phyloP scores from a whole-genome alignment of 1,284 basidiomycete genomes.

The Microbotryomycetes sp. region DNA sequence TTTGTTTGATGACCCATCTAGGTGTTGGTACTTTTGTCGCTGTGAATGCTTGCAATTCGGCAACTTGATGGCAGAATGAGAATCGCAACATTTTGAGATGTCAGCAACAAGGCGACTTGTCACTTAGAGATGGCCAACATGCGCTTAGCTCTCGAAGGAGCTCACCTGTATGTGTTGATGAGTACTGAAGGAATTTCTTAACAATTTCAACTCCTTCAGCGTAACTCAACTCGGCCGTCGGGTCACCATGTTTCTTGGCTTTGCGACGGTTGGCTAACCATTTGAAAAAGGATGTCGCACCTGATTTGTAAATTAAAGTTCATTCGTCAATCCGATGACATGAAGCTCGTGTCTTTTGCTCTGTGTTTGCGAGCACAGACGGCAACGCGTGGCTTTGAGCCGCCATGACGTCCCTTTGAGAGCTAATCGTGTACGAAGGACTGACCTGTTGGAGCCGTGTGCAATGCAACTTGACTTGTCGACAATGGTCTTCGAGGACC shows the following conservation, averaged over 20 bases:
- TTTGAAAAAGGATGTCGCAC: slow-evolving; percentile 18
- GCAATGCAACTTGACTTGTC: slow-evolving; percentile 10
- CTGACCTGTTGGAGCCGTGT: slow-evolving; percentile 13
- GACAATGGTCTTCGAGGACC: background rate
- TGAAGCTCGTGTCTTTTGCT: too few species aligned
- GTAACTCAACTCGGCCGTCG: slow-evolving; percentile 30
- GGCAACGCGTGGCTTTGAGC: background rate
- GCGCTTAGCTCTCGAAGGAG: background rate
- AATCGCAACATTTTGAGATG: too few species aligned
- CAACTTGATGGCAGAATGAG: slow-evolving; percentile 41
- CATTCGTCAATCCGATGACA: too few species aligned
- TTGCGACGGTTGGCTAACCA: slow-evolving; percentile 23
- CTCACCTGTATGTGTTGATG: slow-evolving; percentile 18
- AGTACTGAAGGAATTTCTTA: slow-evolving; percentile 29
- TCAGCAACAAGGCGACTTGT: too few species aligned
- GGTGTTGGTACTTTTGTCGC: slow-evolving; percentile 42
- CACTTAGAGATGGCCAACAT: background rate
- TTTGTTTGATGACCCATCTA: slow-evolving; percentile 42
- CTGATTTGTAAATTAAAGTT: too few species aligned
- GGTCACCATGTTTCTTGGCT: slow-evolving; percentile 19
- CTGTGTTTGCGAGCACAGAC: background rate
- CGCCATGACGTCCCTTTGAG: background rate
- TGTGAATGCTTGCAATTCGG: slow-evolving; percentile 46
- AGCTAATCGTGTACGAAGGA: background rate
- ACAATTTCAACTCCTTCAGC: slow-evolving; percentile 35